Evolutionary conservation across 129 eudicot genomes (phyloP).

Genomic region (Rutidosis leptorrhynchoides): DNA sequence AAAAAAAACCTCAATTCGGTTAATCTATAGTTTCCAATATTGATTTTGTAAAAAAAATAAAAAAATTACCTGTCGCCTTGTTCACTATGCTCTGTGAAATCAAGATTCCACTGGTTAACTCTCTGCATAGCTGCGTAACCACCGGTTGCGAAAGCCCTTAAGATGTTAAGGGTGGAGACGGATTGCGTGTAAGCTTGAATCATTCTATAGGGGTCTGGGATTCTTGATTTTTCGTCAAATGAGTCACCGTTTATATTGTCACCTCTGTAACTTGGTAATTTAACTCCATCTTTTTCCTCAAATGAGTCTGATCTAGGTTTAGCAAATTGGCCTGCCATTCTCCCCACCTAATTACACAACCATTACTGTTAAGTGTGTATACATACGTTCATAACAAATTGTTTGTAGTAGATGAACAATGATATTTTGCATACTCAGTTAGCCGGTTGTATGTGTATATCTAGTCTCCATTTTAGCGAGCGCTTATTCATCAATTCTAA

Average conservation of each 20-base stretch:
- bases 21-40: neutral
- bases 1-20: neutral
- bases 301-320: conserved; percentile 81
- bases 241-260: conserved; percentile 82
- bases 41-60: no score
- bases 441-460: neutral
- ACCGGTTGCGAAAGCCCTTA: conserved; percentile 88
- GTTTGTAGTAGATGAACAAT: neutral
- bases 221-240: conserved; percentile 74
- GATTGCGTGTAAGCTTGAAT: conserved; percentile 82
- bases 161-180: conserved; percentile 79
- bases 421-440: neutral
- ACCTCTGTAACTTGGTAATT: conserved; percentile 83
- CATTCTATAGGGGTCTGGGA: conserved; percentile 81
- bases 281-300: conserved; percentile 86
- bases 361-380: neutral
- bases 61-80: conserved; percentile 77
- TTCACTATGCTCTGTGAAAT: conserved; percentile 80
- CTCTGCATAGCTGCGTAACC: conserved; percentile 99
- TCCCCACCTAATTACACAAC: conserved; percentile 59
- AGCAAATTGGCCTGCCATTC: conserved; percentile 98
- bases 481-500: neutral
- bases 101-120: conserved; percentile 86
- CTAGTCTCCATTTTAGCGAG: neutral
- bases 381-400: neutral